Percentiles rank a stretch among this genome's conserved stretches.
These are phyloP conservation scores for Cercospora sesami DNA, from an alignment of 2,329 filamentous ascomycete species.

Conservation along the genomic window DNA sequence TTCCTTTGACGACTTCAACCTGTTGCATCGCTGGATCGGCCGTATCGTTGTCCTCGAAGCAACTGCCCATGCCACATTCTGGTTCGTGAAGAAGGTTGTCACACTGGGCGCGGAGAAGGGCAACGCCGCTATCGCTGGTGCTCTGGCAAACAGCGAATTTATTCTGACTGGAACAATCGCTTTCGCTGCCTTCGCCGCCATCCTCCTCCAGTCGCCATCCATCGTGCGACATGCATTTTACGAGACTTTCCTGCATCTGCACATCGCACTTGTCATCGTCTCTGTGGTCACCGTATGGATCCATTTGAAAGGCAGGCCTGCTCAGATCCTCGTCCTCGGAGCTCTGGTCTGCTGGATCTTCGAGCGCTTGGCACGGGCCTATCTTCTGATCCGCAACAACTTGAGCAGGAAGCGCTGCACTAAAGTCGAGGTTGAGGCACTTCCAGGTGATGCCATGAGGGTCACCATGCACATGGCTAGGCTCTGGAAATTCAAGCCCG, in stretches of 20 bases:
- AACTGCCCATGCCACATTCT: slow-evolving; percentile 65
- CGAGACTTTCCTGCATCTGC: slow-evolving; percentile 72
- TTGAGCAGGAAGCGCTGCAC: slow-evolving; percentile 63
- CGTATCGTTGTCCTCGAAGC: slow-evolving; percentile 72
- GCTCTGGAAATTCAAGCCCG: slow-evolving; percentile 73
- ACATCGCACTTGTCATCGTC: slow-evolving; percentile 64
- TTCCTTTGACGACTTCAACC: slow-evolving; percentile 80
- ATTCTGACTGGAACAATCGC: slow-evolving; percentile 64
- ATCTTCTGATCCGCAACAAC: slow-evolving; percentile 65
- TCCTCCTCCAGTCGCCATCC: slow-evolving; percentile 69
- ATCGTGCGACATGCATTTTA: slow-evolving; percentile 75
- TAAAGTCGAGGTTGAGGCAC: slow-evolving; percentile 68
- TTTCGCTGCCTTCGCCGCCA: slow-evolving; percentile 60
- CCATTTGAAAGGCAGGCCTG: slow-evolving; percentile 58
- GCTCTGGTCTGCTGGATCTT: slow-evolving; percentile 66
- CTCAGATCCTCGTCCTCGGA: slow-evolving; percentile 62
- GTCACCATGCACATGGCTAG: slow-evolving; percentile 73
- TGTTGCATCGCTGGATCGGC: slow-evolving; percentile 78
- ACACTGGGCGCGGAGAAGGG: slow-evolving; percentile 44
- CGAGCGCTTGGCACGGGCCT: slow-evolving; percentile 63
- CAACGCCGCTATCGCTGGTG: slow-evolving; percentile 50
- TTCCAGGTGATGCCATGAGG: slow-evolving; percentile 72
- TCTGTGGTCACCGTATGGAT: slow-evolving; percentile 67
- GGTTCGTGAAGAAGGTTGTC: slow-evolving; percentile 50
- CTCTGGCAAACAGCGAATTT: slow-evolving; percentile 48